Conservation (phyloP, 768 basidiomycete species). For the Phallus indusiatus region DNA sequence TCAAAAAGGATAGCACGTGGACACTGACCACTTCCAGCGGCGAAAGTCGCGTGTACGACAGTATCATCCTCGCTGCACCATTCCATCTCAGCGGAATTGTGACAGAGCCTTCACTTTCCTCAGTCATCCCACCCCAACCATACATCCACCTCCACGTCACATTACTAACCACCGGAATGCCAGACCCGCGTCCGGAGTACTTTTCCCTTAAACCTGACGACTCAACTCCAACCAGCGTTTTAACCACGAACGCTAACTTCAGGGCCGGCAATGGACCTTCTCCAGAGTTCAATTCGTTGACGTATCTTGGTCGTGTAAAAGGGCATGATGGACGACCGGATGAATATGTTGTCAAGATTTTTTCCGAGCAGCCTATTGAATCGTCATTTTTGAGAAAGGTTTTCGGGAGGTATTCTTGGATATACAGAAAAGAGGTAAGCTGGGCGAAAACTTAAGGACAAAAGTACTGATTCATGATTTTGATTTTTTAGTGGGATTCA, state of each 20-base stretch:
- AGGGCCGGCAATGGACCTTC: slow-evolving; percentile 38
- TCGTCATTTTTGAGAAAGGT: slow-evolving; percentile 62
- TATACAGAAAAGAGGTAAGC: slow-evolving; percentile 64
- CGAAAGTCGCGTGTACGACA: slow-evolving; percentile 37
- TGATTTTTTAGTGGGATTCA: slow-evolving; percentile 63
- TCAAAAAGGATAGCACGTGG: slow-evolving; percentile 11
- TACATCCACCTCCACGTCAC: slow-evolving; percentile 88
- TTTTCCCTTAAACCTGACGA: slow-evolving; percentile 46
- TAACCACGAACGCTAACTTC: slow-evolving; percentile 63
- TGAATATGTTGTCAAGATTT: slow-evolving; percentile 81
- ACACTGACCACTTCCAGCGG: slow-evolving; percentile 7
- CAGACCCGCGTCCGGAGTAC: slow-evolving; percentile 51
- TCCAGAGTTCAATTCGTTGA: slow-evolving; percentile 82
- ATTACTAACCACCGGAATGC: slow-evolving; percentile 67
- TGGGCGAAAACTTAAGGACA: neutral
- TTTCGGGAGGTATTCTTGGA: slow-evolving; percentile 74
- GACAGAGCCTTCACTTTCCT: slow-evolving; percentile 37
- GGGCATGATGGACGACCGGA: slow-evolving; percentile 30
- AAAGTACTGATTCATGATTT: slow-evolving; percentile 7
- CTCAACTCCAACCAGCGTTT: slow-evolving; percentile 49
- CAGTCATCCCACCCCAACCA: slow-evolving; percentile 54
- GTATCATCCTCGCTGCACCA: slow-evolving; percentile 81
- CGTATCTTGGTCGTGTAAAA: slow-evolving; percentile 53
- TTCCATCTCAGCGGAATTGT: slow-evolving; percentile 59
- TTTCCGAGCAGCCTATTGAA: slow-evolving; percentile 54